These are phyloP conservation scores for Camelina laxa DNA, from an alignment of 345 rosid species.

Conservation along the genomic window DNA sequence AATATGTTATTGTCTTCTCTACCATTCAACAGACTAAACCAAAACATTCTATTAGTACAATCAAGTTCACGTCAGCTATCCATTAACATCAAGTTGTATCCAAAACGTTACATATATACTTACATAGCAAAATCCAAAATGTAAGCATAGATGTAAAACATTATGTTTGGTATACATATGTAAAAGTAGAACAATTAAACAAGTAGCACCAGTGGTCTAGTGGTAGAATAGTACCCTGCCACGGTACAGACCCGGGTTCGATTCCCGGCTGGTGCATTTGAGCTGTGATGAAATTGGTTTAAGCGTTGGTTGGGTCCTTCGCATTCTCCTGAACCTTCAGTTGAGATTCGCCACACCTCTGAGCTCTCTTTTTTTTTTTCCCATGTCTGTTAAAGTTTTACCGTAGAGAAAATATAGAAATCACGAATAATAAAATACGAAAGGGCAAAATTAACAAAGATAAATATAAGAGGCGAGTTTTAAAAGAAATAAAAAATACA, in stretches of 20 bases:
- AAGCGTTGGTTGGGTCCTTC: slow-evolving; percentile 22
- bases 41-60: too few relatives aligned
- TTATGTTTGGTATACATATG: neutral
- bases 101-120: too few relatives aligned
- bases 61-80: too few relatives aligned
- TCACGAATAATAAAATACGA: neutral
- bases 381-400: too few relatives aligned
- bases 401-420: too few relatives aligned
- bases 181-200: neutral
- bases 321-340: neutral
- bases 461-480: neutral
- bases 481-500: neutral
- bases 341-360: neutral
- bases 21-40: neutral
- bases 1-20: neutral
- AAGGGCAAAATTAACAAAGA: neutral
- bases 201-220: slow-evolving; percentile 51
- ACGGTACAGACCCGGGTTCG: slow-evolving; percentile 88
- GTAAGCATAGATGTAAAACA: neutral
- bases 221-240: slow-evolving; percentile 74
- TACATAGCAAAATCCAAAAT: too few relatives aligned
- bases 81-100: too few relatives aligned
- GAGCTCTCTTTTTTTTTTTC: slow-evolving; percentile 24
- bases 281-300: slow-evolving; percentile 1
- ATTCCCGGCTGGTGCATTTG: slow-evolving; percentile 74